phyloP scores from a whole-genome alignment of 257 asterid genomes.

The Penstemon eatonii region DNA sequence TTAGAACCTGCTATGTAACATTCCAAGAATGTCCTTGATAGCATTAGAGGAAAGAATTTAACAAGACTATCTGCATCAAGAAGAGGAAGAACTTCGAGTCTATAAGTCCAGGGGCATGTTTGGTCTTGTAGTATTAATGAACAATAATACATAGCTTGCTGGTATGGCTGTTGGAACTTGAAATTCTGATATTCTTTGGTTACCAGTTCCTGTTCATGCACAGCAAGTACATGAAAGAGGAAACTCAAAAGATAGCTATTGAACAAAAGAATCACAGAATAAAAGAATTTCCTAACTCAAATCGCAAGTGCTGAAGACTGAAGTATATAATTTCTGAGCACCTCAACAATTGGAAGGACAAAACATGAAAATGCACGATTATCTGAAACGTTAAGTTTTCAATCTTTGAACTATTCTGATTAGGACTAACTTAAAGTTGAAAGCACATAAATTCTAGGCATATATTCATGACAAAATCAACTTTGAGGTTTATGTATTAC shows the following conservation, averaged over 20 bases:
- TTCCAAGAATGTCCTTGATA: slow-evolving; percentile 85
- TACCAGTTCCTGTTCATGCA: slow-evolving; percentile 62
- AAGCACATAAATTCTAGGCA: too few species aligned
- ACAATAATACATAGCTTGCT: slow-evolving; percentile 83
- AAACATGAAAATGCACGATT: too few species aligned
- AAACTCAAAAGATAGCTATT: slow-evolving; percentile 23
- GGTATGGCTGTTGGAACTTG: slow-evolving; percentile 96
- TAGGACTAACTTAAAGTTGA: too few species aligned
- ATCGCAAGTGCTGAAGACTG: neutral
- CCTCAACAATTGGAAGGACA: too few species aligned
- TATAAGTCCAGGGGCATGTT: slow-evolving; percentile 77
- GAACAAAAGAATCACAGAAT: slow-evolving; percentile 15
- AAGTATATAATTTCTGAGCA: neutral
- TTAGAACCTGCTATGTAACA: slow-evolving; percentile 80
- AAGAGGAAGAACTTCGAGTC: slow-evolving; percentile 75
- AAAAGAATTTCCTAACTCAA: neutral
- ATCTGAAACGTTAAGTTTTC: too few species aligned
- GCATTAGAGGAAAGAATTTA: slow-evolving; percentile 73
- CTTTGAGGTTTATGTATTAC: slow-evolving; percentile 5
- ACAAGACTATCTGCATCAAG: slow-evolving; percentile 67
- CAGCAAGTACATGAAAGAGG: slow-evolving; percentile 14
- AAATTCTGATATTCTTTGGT: slow-evolving; percentile 78
- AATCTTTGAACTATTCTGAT: too few species aligned
- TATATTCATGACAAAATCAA: neutral
- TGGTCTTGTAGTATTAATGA: slow-evolving; percentile 73